Base-by-base conservation (phyloP, 345 rosid species). In the Erucastrum elatum region DNA sequence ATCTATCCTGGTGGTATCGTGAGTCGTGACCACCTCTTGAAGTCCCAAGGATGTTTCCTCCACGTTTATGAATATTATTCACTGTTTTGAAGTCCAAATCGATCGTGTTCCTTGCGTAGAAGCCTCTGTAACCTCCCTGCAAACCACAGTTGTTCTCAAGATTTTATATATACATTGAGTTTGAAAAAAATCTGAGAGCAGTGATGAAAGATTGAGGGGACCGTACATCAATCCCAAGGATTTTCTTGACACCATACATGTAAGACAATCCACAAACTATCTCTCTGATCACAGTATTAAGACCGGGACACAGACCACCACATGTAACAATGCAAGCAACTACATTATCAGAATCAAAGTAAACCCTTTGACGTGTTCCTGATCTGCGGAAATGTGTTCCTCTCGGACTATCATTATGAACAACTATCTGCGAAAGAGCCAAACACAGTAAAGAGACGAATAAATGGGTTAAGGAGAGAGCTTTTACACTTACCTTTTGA, bases 251-350 rank as follows among this genome's bases (percentile, higher is more conserved):
- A 33, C 97, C 97, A 80, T 92, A 89, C 94, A 90, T 92, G 64
- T 89, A 81, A 77, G 88, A 67, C 80, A 92, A 80, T 74, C 90
- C 88, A 15, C 91, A 89, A 15, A 90, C 95, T 25, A 92, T 81
- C 81, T 92, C 97, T 83, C 97, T 86, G 44, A 92, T 86, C 39
- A 90, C 95, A 0, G 97, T 92, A 82, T 92, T 92, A 37, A 92
- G 88, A n/a, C 97, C 97, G 0, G 95, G 97, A 83, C 97, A 90
- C 29, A 92, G 87, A 17, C 97, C 97, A 0, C 97, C 97, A 70
- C 97, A 92, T 0, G 97, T 92, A n/a, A 92, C 95, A 37, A 92
- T 88, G 66, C 93, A 89, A 41, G 95, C 95, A 73, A 86, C 87
- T 77, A 92, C 97, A 74, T 92, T 92, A 63, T 90, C 97, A 0